Base-by-base conservation (phyloP, 768 basidiomycete species). In the Trichaptum fuscoviolaceum region DNA sequence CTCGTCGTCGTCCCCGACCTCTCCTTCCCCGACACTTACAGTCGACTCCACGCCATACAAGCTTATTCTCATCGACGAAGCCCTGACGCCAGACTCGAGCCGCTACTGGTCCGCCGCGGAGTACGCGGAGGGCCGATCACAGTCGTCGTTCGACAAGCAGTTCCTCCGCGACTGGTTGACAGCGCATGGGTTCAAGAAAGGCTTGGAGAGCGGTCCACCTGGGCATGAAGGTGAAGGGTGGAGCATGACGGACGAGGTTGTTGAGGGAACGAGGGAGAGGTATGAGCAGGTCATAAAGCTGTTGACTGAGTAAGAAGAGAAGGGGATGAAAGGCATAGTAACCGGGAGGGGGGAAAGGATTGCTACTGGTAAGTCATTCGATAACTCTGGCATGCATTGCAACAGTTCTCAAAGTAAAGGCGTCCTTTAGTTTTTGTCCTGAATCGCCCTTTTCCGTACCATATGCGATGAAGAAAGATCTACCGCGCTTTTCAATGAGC, bases 141-240 rank as follows among this genome's bases (percentile, higher is more conserved):
- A 97, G 77, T 86, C 90, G 23, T 94, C 93, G 73, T 99, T 97
- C 73, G 97, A 99, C 76, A 99, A 99, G 78, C 97, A 99, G 77
- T 98, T 91, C 72, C 79, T 99, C 65, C 82, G 97, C 23, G 96
- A 99, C 74, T 93, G 94, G 89, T 79, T 99, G 30, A 88, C 89
- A 12, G 73, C 78, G 27, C 78, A 80, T 7, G 94, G 94, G 0
- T 95, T 92, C 73, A 80, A 77, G 69, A 91, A 90, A 73, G 92
- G 92, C 0, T 75, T 92, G n/a, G 93, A 95, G 74, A 83, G 79
- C 63, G 93, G 92, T 15, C 85, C 85, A 0, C 79, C 85, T 67
- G 87, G 89, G 34, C 80, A 85, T 64, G 83, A 84, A 68, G 85
- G 86, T 17, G 81, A 87, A 62, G 94, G 93, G 7, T 97, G 96